phyloP scores from a whole-genome alignment of 78 protist species.

The Cavenderia fasciculata region DNA sequence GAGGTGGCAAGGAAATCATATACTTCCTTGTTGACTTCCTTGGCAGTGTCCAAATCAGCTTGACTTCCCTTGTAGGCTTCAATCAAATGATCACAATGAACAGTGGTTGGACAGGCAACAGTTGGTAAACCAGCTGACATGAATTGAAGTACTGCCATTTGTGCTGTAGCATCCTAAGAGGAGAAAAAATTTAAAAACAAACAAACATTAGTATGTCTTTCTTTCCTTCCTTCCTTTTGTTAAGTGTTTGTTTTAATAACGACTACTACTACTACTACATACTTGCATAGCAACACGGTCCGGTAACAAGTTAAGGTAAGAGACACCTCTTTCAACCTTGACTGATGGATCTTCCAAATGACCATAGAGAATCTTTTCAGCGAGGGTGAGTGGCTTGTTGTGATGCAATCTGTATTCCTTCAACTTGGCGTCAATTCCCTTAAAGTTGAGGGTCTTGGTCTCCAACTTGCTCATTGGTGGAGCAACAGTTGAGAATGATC shows the following conservation, averaged over 20 bases:
- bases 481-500: constrained; percentile 19
- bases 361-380: constrained; percentile 93
- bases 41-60: constrained; percentile 83
- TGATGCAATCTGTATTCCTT: constrained; percentile 59
- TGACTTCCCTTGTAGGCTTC: constrained; percentile 88
- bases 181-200: neutral
- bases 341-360: constrained; percentile 92
- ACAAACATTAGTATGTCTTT: neutral
- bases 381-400: constrained; percentile 90
- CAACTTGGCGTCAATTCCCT: constrained; percentile 40
- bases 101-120: constrained; percentile 94
- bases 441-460: constrained; percentile 35
- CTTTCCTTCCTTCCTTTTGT: neutral
- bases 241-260: neutral
- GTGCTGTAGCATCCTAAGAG: constrained; percentile 93
- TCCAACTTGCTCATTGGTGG: constrained; percentile 80
- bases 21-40: constrained; percentile 90
- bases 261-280: constrained; percentile 12
- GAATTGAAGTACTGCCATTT: constrained; percentile 97
- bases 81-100: constrained; percentile 97
- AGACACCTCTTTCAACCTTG: constrained; percentile 86
- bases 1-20: constrained; percentile 91
- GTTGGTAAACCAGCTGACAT: constrained; percentile 93
- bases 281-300: constrained; percentile 97
- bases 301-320: constrained; percentile 92